Base-by-base conservation (phyloP, 495 filamentous ascomycete genomes). In the Podospora appendiculata region DNA sequence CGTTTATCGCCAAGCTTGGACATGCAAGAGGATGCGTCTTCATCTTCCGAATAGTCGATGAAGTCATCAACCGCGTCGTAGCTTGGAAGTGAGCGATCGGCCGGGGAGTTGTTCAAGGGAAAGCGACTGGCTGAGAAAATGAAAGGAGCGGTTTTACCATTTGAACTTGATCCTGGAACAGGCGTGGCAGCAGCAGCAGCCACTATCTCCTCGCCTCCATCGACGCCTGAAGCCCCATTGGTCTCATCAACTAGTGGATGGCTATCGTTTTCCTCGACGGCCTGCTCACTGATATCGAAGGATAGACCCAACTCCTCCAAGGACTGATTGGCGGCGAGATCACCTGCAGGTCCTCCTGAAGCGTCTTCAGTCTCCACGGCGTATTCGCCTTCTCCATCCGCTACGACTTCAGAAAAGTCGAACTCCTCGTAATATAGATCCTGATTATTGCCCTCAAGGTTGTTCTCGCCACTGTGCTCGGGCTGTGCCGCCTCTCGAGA, bases 41-140 rank as follows among this genome's bases (percentile, higher is more conserved):
- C 69, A 46, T 71, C 60, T 41, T 66, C 62, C 14, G 51, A 60
- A 45, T 59, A 63, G 57, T 67, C 62, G 32, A 63, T 68, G 49
- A 61, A 44, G 32, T 53, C 57, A 33, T 59, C 50, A 14, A 13
- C 6, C 1, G 18, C 32, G 12, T 19, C 47, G 41, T 40, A 16
- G 32, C 11, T 4, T 12, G 46, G 10, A 35, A 14, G 13, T 8
- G 50, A 40, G 39, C 19, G 16, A 5, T n/a, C 18, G 36, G 51
- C 46, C 13, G 39, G 41, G 13, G 25, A 39, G 10, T 42, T 54
- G 50, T 14, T 25, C 16, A 9, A 38, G 43, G 39, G 25, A 18
- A 13, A 42, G 44, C 8, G 6, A n/a, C 34, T 42, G 36, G 45
- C 33, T 42, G 46, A 53, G 13, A 18, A 14, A 47, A 60, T n/a